Evolutionary conservation across 768 basidiomycete genomes (phyloP).

Genomic region (Clitopilus hobsonii): DNA sequence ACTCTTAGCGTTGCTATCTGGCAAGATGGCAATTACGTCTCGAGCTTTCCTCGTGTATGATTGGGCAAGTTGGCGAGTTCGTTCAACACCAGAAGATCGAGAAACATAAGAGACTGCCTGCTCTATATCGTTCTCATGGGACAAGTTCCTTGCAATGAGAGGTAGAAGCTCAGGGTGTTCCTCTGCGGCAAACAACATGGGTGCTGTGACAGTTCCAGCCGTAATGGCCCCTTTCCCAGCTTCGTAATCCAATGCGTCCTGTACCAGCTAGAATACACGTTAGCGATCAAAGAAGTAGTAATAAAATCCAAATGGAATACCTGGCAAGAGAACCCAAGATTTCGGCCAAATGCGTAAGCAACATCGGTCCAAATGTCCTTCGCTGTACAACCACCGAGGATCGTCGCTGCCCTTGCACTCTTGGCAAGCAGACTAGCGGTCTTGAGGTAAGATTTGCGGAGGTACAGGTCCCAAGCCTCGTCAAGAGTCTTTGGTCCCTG

Average conservation of each 20-base stretch:
- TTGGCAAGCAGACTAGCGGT: conserved; percentile 91
- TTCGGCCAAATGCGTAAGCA: conserved; percentile 88
- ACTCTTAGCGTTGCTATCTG: conserved; percentile 73
- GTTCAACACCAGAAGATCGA: conserved; percentile 68
- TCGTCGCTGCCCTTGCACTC: conserved; percentile 74
- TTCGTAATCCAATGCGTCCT: conserved; percentile 79
- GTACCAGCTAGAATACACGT: conserved; percentile 55
- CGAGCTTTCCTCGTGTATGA: conserved; percentile 75
- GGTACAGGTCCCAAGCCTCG: conserved; percentile 71
- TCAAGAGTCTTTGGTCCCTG: conserved; percentile 24
- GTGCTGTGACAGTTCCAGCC: conserved; percentile 62
- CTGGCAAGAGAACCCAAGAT: conserved; percentile 78
- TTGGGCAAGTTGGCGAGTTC: conserved; percentile 73
- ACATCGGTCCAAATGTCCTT: conserved; percentile 85
- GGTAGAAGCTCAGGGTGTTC: conserved; percentile 73
- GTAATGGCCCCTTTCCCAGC: conserved; percentile 24
- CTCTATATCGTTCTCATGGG: conserved; percentile 74
- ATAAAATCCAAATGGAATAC: conserved; percentile 1
- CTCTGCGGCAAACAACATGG: conserved; percentile 83
- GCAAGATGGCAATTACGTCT: conserved; percentile 62
- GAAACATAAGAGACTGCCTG: conserved; percentile 69
- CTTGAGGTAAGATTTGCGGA: conserved; percentile 69
- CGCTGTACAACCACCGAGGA: conserved; percentile 77
- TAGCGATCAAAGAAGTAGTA: conserved; percentile 1
- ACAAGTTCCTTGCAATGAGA: conserved; percentile 77